Percentiles rank a stretch among this genome's conserved stretches.
These are phyloP conservation scores for Circinella minor DNA, from an alignment of 371 early-diverging fungal species.

Conservation along the genomic window DNA sequence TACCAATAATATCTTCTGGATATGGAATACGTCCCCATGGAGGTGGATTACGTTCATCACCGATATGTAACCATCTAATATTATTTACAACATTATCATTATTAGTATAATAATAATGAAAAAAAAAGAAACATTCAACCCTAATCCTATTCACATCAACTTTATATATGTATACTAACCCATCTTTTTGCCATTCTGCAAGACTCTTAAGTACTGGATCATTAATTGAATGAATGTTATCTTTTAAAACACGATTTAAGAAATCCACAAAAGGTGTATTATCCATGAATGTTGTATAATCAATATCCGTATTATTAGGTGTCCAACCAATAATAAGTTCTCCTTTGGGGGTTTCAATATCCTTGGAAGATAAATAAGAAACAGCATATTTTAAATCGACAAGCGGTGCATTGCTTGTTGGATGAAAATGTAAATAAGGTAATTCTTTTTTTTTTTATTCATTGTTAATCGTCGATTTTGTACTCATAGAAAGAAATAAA, in stretches of 20 bases:
- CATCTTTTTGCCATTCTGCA: slow-evolving; percentile 60
- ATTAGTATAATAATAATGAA: too few relatives aligned
- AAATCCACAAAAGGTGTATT: slow-evolving; percentile 47
- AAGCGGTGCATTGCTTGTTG: slow-evolving; percentile 7
- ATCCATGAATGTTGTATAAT: slow-evolving; percentile 45
- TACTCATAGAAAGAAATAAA: background rate
- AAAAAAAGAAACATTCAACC: too few relatives aligned
- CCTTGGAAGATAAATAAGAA: slow-evolving; percentile 20
- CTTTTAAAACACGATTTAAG: slow-evolving; percentile 38
- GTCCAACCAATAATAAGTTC: slow-evolving; percentile 51
- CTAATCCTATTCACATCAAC: background rate
- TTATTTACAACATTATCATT: background rate
- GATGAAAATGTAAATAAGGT: slow-evolving; percentile 18
- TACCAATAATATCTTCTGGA: slow-evolving; percentile 86
- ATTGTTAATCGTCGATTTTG: background rate
- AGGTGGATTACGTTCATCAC: slow-evolving; percentile 67
- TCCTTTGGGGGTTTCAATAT: slow-evolving; percentile 13
- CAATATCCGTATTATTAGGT: slow-evolving; percentile 24
- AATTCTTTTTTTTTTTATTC: background rate
- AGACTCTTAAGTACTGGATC: slow-evolving; percentile 50
- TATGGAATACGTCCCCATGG: slow-evolving; percentile 76
- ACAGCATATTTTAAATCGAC: slow-evolving; percentile 19
- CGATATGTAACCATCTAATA: slow-evolving; percentile 55
- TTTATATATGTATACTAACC: slow-evolving; percentile 33
- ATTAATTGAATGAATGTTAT: slow-evolving; percentile 44